These are phyloP conservation scores for Gossypium sturtianum DNA, from an alignment of 345 rosid genomes.

Conservation along the genomic window DNA sequence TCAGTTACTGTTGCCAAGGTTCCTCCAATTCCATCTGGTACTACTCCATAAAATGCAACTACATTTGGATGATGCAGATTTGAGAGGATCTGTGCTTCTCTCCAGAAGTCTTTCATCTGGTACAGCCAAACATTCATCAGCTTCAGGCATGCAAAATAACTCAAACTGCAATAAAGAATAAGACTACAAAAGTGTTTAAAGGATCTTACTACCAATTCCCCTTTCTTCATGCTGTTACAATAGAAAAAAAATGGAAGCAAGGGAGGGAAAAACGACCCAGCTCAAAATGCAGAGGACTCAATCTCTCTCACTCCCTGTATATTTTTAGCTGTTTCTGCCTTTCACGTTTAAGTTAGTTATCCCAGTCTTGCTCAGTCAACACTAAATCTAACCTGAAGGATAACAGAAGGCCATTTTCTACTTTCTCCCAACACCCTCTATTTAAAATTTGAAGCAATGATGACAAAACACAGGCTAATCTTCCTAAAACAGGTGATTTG, in stretches of 20 bases:
- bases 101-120: constrained; percentile 69
- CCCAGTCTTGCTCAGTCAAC: not conserved
- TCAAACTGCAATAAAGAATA: not conserved
- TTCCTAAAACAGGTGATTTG: not conserved
- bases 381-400: not conserved
- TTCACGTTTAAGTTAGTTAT: not conserved
- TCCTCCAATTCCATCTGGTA: constrained; percentile 66
- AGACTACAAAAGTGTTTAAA: not conserved
- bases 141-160: not conserved
- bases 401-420: not conserved
- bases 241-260: not conserved
- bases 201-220: constrained; percentile 2
- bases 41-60: constrained; percentile 70
- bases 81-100: constrained; percentile 74
- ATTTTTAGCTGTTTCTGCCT: not conserved
- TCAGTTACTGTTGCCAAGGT: constrained; percentile 71
- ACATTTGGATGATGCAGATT: constrained; percentile 76
- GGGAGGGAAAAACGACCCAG: not conserved
- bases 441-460: not conserved
- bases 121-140: constrained; percentile 13
- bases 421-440: not conserved
- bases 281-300: not conserved
- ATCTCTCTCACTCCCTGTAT: not conserved
- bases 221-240: not conserved
- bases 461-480: not conserved